phyloP scores from a whole-genome alignment of 352 stramenopile genomes.

The Albugo candida region DNA sequence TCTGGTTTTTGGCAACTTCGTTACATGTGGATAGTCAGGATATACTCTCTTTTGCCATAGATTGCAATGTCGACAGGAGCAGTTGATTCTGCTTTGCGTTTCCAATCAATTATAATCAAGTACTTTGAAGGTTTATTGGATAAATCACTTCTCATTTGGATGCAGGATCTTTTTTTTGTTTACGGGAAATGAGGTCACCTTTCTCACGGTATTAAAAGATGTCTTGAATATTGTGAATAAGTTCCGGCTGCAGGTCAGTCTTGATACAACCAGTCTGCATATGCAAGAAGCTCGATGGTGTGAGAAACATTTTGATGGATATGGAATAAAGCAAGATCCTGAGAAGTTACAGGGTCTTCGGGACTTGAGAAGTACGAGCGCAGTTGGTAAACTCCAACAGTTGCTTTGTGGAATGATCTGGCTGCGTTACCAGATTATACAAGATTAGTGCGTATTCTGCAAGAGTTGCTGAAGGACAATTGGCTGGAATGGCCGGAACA shows the following conservation, averaged over 20 bases:
- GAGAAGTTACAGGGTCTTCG: slow-evolving; percentile 3
- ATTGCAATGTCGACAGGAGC: slow-evolving; percentile 8
- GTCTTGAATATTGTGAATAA: slow-evolving; percentile 9
- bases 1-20: slow-evolving; percentile 2
- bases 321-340: background rate
- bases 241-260: slow-evolving; percentile 10
- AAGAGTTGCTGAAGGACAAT: no score
- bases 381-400: slow-evolving; percentile 5
- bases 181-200: slow-evolving; percentile 8
- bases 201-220: slow-evolving; percentile 8
- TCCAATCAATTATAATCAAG: slow-evolving; percentile 6
- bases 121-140: slow-evolving; percentile 5
- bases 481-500: no score
- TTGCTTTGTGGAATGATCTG: slow-evolving; percentile 4
- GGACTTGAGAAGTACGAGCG: slow-evolving; percentile 4
- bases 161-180: slow-evolving; percentile 15
- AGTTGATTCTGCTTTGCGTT: slow-evolving; percentile 3
- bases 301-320: background rate
- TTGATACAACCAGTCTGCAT: slow-evolving; percentile 9
- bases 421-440: background rate
- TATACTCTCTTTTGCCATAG: slow-evolving; percentile 8
- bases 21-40: slow-evolving; percentile 2
- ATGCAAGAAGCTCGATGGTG: slow-evolving; percentile 7
- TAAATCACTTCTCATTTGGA: slow-evolving; percentile 13
- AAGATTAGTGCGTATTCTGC: no score